Evolutionary conservation across 208 protist genomes (phyloP).

Genomic region (Acanthamoeba sp.): DNA sequence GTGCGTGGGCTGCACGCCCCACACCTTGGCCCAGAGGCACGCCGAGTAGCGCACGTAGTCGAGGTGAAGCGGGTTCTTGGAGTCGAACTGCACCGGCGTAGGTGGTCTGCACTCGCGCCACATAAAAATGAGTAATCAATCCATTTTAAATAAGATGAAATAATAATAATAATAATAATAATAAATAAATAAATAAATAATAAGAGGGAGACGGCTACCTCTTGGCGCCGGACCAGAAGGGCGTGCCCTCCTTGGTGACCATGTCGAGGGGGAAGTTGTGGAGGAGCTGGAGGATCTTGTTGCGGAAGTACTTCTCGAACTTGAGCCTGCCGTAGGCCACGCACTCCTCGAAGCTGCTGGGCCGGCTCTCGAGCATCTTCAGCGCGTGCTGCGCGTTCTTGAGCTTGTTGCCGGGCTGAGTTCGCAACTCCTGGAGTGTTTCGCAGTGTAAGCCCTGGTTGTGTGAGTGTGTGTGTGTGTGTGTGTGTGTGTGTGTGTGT

Average conservation of each 20-base stretch:
- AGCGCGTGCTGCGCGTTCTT: neutral
- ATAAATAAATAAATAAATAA: too few relatives aligned
- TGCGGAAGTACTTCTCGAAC: constrained; percentile 96
- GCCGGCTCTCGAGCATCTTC: constrained; percentile 58
- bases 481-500: neutral
- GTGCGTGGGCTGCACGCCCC: constrained; percentile 15
- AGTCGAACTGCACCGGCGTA: constrained; percentile 89
- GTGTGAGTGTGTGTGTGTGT: neutral
- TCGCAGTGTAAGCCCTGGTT: too few relatives aligned
- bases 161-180: too few relatives aligned
- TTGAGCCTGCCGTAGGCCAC: constrained; percentile 93
- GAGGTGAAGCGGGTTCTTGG: constrained; percentile 86
- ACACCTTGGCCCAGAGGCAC: constrained; percentile 89
- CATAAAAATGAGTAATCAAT: neutral
- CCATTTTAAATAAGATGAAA: too few relatives aligned
- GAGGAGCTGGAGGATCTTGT: constrained; percentile 96
- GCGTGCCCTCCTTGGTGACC: constrained; percentile 80
- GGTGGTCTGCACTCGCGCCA: constrained; percentile 80
- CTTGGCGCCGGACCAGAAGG: constrained; percentile 63
- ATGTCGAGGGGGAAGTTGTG: constrained; percentile 96
- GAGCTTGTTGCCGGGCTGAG: constrained; percentile 5
- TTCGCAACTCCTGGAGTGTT: constrained; percentile 15
- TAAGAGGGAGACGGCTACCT: too few relatives aligned
- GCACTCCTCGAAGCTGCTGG: constrained; percentile 94
- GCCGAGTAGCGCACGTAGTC: constrained; percentile 90